phyloP scores from a whole-genome alignment of 768 basidiomycete species.

The Amanita rimosa region DNA sequence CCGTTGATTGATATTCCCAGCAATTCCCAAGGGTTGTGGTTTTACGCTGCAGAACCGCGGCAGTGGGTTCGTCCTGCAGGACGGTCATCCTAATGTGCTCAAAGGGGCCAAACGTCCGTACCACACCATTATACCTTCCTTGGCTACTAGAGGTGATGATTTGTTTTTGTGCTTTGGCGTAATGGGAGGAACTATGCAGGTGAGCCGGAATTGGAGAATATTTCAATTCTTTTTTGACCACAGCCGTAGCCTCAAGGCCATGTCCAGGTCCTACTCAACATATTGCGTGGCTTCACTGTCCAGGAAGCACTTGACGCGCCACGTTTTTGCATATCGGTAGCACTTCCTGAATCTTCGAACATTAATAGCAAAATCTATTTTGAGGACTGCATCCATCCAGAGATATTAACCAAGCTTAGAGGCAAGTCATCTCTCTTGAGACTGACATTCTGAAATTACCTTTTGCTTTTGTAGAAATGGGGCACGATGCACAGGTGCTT shows the following conservation, averaged over 20 bases:
- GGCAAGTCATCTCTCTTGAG: slow-evolving; percentile 28
- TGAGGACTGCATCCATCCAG: slow-evolving; percentile 66
- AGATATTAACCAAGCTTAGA: slow-evolving; percentile 55
- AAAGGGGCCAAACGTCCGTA: slow-evolving; percentile 74
- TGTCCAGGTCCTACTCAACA: slow-evolving; percentile 86
- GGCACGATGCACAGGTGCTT: slow-evolving; percentile 66
- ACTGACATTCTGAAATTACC: slow-evolving; percentile 1
- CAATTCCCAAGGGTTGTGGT: slow-evolving; percentile 88
- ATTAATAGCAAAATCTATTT: slow-evolving; percentile 81
- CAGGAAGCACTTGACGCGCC: slow-evolving; percentile 93
- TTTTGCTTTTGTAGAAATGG: slow-evolving; percentile 51
- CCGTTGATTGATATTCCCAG: slow-evolving; percentile 22
- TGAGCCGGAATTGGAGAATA: slow-evolving; percentile 10
- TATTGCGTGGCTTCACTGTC: slow-evolving; percentile 76
- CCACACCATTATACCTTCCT: slow-evolving; percentile 91
- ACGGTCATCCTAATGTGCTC: slow-evolving; percentile 79
- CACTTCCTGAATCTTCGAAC: slow-evolving; percentile 44
- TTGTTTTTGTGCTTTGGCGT: slow-evolving; percentile 85
- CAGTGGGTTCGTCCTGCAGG: slow-evolving; percentile 65
- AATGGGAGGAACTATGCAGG: slow-evolving; percentile 91
- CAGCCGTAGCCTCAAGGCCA: slow-evolving; percentile 82
- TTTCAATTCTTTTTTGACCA: not conserved
- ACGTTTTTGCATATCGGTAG: slow-evolving; percentile 91
- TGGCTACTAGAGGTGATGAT: slow-evolving; percentile 69
- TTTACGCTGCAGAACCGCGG: slow-evolving; percentile 97